Evolutionary conservation across 192 early-diverging fungal genomes (phyloP).

Genomic region (Podila clonocystis): DNA sequence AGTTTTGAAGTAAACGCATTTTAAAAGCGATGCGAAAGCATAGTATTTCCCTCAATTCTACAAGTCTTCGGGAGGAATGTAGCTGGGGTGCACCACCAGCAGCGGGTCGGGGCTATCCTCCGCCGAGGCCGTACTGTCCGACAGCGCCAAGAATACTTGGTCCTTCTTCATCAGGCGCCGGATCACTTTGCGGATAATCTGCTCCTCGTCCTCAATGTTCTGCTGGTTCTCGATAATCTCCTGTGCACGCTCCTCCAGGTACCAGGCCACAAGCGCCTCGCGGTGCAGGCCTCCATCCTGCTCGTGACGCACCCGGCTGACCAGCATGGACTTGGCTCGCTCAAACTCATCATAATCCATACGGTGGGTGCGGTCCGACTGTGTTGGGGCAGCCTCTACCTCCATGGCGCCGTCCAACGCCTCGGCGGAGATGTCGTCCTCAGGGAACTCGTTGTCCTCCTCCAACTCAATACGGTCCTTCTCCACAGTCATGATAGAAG

Average conservation of each 20-base stretch:
- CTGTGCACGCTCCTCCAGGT: constrained; percentile 17
- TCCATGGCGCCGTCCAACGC: constrained; percentile 33
- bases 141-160: constrained; percentile 43
- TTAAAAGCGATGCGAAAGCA: neutral
- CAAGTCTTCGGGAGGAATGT: constrained; percentile 44
- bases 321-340: constrained; percentile 38
- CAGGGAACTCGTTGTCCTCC: constrained; percentile 53
- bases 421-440: constrained; percentile 39
- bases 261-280: constrained; percentile 42
- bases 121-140: constrained; percentile 26
- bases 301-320: constrained; percentile 39
- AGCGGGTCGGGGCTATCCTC: constrained; percentile 31
- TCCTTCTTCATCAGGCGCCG: constrained; percentile 48
- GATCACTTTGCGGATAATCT: constrained; percentile 46
- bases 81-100: constrained; percentile 47
- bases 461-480: constrained; percentile 79
- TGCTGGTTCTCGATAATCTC: constrained; percentile 41
- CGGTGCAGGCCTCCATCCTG: constrained; percentile 31
- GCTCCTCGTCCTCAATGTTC: constrained; percentile 28
- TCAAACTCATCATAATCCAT: constrained; percentile 52
- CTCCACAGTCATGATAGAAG: constrained; percentile 90
- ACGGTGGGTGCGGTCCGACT: constrained; percentile 26
- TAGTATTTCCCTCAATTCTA: constrained; percentile 1
- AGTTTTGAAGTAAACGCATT: neutral
- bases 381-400: constrained; percentile 11